Evolutionary conservation across 352 stramenopile species (phyloP), one percentile per base, ranked within the genome.

Genomic region (Pythium phragmiticola): DNA sequence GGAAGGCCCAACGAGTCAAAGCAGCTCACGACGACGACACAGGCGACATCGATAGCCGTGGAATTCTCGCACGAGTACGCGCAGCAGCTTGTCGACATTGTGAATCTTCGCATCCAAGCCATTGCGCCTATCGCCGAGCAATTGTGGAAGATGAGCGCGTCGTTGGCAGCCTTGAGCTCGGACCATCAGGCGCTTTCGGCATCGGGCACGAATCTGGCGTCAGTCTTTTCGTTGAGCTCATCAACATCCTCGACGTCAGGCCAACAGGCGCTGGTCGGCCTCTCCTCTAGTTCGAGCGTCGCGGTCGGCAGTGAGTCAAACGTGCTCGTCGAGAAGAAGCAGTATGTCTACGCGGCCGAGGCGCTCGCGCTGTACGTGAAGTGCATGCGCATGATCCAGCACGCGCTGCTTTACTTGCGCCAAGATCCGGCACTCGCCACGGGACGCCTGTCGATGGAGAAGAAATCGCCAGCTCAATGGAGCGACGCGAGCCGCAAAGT

Each of bases 361-460:
- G 79, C 77, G 12, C 63, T 90, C n/a, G 70, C 73, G 17, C 45
- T 90, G 12, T 90, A 90, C 60, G 70, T 90, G 13, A 88, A 85
- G 69, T 90, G 82, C 43, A 72, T 90, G 57, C 74, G 76, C 12
- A 71, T 90, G 23, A 71, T 90, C 23, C 77, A 88, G 64, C 76
- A 87, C 26, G 79, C 78, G 11, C 72, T 87, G 34, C 23, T 81
- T 13, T 87, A 89, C 51, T 65, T 89, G 28, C 80, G 78, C n/a
- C 77, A 88, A 52, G 80, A 88, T 39, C 65, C 70, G 2, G 60
- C 60, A 13, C 68, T 76, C 2, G 23, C 28, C 7, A 30, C 26
- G 8, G 57, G 55, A 45, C 61, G 63, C 6, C 68, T 49, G 12
- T 66, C 74, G 19, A 57, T 50, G 2, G 60, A 61, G 19, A 67